Evolutionary conservation across 1,139 yeast species (phyloP), one percentile per base, ranked within the genome.

Genomic region (Yamadazyma taylorii): DNA sequence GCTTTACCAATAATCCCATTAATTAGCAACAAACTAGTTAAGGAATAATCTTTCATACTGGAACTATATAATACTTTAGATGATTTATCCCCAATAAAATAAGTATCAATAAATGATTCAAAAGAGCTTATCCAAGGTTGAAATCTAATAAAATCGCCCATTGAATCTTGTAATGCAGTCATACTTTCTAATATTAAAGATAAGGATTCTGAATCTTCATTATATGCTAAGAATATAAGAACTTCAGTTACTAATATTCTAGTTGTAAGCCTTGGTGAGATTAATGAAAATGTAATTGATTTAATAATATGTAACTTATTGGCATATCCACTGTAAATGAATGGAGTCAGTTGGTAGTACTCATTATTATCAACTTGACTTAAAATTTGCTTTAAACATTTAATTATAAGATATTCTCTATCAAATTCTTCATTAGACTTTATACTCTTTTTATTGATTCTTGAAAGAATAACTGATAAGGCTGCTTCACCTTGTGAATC

Each of bases 371-470:
- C 22, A 38, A 41, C 37, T 15, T 42, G 47, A 35, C 58, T 56
- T 17, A 69, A 40, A 3, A 69, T 60, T 37, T 56, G 56, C 40
- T 60, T 66, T 34, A 71, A 56, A 41, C 75, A 70, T 43, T 57
- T 59, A 10, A 71, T 65, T 21, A 71, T 68, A 13, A 55, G 46
- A 38, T 48, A 66, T 43, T 71, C 77, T 39, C 56, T 61, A 37
- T 70, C 75, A 30, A 70, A 66, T 41, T 70, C 75, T 24, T 69
- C 74, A 42, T 71, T 69, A 30, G 66, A 64, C 47, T 71, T 71
- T 40, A 70, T 69, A 44, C 72, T 66, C 45, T 69, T 68, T 42
- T 61, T 67, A 45, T 67, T 69, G 26, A 69, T 59, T 33, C 72
- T 51, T 2, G 68, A 52, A 25, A 71, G 60, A 11, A 66, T 58